phyloP scores from a whole-genome alignment of 176 grass and related monocot genomes.

The Zoysia pacifica region DNA sequence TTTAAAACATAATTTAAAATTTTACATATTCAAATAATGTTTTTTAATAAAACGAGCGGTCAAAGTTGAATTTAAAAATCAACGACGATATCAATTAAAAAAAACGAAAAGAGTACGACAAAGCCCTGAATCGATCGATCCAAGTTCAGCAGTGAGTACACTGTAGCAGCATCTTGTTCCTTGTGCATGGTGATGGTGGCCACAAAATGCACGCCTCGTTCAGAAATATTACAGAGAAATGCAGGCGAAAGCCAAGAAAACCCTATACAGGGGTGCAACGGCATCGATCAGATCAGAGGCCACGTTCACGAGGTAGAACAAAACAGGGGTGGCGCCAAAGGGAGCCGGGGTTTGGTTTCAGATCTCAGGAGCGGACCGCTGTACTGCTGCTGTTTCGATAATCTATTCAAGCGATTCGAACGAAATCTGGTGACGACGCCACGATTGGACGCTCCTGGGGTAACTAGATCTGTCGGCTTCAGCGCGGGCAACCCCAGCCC shows the following conservation, averaged over 20 bases:
- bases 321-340: slow-evolving; percentile 24
- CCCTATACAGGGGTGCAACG: not conserved
- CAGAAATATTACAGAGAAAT: not conserved
- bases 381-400: not conserved
- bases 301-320: slow-evolving; percentile 12
- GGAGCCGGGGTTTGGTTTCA: not conserved
- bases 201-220: not conserved
- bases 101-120: too few species aligned
- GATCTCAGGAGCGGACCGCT: slow-evolving; percentile 23
- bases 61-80: too few species aligned
- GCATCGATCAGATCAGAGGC: not conserved
- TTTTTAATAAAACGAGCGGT: too few species aligned
- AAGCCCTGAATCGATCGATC: not conserved
- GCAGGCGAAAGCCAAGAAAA: not conserved
- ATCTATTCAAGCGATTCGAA: not conserved
- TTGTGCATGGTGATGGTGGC: not conserved
- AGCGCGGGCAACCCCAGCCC: slow-evolving; percentile 21
- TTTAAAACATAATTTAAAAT: too few species aligned
- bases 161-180: not conserved
- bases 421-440: slow-evolving; percentile 8
- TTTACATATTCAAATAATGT: too few species aligned
- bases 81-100: too few species aligned
- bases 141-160: not conserved
- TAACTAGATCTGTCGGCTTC: slow-evolving; percentile 31
- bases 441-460: not conserved